Evolutionary conservation across 1,284 basidiomycete genomes (phyloP).

Genomic region (Tilletiopsis washingtonensis): DNA sequence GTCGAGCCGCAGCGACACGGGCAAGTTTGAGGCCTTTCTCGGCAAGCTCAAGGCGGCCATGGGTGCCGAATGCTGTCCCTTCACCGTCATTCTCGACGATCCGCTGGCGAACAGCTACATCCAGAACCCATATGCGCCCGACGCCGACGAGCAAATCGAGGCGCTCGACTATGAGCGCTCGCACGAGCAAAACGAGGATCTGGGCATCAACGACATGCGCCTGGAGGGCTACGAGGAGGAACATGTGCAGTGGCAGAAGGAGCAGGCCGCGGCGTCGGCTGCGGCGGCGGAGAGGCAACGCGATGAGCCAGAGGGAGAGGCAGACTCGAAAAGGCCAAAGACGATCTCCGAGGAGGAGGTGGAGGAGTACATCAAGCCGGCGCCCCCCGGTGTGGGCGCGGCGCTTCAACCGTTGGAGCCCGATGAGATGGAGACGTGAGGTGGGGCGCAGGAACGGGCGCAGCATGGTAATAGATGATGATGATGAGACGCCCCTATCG

Average conservation of each 20-base stretch:
- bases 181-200: slow-evolving; percentile 87
- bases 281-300: too few species aligned
- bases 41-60: slow-evolving; percentile 54
- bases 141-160: slow-evolving; percentile 51
- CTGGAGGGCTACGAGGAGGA: slow-evolving; percentile 50
- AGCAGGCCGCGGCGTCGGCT: too few species aligned
- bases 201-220: slow-evolving; percentile 94
- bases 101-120: slow-evolving; percentile 92
- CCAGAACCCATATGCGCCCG: slow-evolving; percentile 68
- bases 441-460: too few species aligned
- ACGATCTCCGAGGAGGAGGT: background rate
- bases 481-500: too few species aligned
- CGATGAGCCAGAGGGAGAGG: background rate
- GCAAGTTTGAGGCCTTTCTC: slow-evolving; percentile 58
- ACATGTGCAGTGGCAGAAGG: slow-evolving; percentile 1
- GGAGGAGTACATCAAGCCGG: background rate
- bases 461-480: too few species aligned
- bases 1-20: slow-evolving; percentile 8
- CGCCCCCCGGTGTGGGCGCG: background rate
- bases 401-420: background rate
- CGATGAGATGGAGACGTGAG: background rate
- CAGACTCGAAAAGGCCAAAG: background rate
- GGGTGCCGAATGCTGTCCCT: slow-evolving; percentile 34
- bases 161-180: slow-evolving; percentile 73
- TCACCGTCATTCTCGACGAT: slow-evolving; percentile 85